Percentiles rank a stretch among this genome's conserved stretches.
Conservation (phyloP, 305 asterid species). For the Fraxinus dipetala region DNA sequence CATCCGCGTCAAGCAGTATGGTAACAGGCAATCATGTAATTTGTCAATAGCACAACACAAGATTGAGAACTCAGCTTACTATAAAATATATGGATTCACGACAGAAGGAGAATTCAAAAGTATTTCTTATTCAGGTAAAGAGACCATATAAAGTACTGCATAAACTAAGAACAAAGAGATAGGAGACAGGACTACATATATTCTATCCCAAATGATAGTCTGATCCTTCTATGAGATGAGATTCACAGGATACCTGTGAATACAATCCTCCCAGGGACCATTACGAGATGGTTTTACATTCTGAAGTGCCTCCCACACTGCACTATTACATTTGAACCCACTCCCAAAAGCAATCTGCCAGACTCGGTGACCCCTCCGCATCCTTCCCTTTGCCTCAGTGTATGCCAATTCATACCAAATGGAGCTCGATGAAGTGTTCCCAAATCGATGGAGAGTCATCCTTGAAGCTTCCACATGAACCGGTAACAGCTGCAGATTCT, state of each 20-base stretch:
- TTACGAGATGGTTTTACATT: slow-evolving; percentile 46
- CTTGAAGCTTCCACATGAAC: slow-evolving; percentile 78
- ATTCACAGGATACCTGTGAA: slow-evolving; percentile 61
- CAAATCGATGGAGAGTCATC: slow-evolving; percentile 79
- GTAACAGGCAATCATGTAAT: no score
- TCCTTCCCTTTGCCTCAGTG: slow-evolving; percentile 74
- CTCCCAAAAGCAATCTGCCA: slow-evolving; percentile 96
- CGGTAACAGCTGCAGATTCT: slow-evolving; percentile 65
- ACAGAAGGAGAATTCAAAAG: no score
- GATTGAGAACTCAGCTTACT: no score
- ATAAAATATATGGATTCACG: no score
- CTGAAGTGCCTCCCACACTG: slow-evolving; percentile 80
- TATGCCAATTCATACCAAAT: slow-evolving; percentile 87
- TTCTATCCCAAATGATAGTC: background rate
- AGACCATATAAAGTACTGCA: slow-evolving; percentile 19
- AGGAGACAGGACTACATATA: slow-evolving; percentile 10
- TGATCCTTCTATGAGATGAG: slow-evolving; percentile 41
- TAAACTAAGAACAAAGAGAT: slow-evolving; percentile 1
- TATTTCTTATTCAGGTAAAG: background rate
- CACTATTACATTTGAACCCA: slow-evolving; percentile 82
- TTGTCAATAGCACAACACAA: no score
- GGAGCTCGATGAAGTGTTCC: slow-evolving; percentile 87
- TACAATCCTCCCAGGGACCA: slow-evolving; percentile 81
- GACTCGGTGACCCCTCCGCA: slow-evolving; percentile 56
- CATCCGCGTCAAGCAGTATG: no score